These are phyloP conservation scores for Barbarea vulgaris DNA, from an alignment of 345 rosid species.

Conservation along the genomic window DNA sequence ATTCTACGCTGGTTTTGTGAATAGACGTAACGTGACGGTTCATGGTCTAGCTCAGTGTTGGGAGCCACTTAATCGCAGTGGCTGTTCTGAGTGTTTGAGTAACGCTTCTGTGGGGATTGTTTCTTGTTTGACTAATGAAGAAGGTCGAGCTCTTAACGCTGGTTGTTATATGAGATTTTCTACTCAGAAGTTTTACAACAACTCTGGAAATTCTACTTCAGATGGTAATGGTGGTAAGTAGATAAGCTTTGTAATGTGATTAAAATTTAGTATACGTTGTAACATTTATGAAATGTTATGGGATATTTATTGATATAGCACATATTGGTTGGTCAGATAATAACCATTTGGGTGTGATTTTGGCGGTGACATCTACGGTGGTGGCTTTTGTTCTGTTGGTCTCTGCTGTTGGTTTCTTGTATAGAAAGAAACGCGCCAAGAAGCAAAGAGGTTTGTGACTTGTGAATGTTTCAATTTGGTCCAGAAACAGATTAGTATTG, in stretches of 20 bases:
- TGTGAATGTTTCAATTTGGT: neutral
- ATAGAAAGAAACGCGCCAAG: conserved; percentile 45
- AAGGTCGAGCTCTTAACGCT: conserved; percentile 68
- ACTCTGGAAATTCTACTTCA: conserved; percentile 46
- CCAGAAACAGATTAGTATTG: neutral
- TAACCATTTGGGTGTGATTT: conserved; percentile 50
- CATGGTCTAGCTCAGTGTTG: conserved; percentile 94
- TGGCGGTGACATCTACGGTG: conserved; percentile 53
- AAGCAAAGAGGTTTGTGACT: conserved; percentile 56
- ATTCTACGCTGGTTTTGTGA: conserved; percentile 62
- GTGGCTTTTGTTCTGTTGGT: conserved; percentile 57
- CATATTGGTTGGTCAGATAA: conserved; percentile 44
- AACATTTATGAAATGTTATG: neutral
- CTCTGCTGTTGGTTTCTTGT: conserved; percentile 44
- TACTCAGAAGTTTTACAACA: conserved; percentile 62
- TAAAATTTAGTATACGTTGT: neutral
- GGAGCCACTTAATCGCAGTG: conserved; percentile 55
- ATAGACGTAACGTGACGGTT: conserved; percentile 57
- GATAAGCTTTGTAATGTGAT: neutral
- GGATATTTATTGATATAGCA: neutral
- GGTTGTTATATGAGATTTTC: conserved; percentile 90
- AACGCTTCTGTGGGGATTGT: conserved; percentile 47
- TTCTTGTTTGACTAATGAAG: conserved; percentile 59
- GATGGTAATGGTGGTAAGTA: conserved; percentile 45
- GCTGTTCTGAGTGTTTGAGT: conserved; percentile 57